Conservation (phyloP, 164 flowering plant genomes). For the Stephania japonica region DNA sequence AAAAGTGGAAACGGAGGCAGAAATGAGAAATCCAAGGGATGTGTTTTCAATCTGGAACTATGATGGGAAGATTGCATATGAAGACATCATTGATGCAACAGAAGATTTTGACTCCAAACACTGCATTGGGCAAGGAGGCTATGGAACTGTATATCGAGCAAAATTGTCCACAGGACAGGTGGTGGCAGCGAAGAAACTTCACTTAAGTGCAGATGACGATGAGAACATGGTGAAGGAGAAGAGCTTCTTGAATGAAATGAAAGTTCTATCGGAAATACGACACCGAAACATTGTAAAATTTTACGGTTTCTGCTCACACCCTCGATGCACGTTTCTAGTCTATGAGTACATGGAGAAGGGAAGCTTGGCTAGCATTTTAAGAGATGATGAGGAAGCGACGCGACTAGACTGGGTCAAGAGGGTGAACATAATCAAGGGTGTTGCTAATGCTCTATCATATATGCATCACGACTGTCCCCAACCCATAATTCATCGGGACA, state of each 20-base stretch:
- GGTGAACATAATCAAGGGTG: constrained; percentile 7
- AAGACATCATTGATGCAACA: constrained; percentile 22
- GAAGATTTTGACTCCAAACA: constrained; percentile 62
- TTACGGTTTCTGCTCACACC: constrained; percentile 80
- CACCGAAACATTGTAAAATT: constrained; percentile 75
- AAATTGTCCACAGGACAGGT: constrained; percentile 31
- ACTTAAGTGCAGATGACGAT: constrained; percentile 27
- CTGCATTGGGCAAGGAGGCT: constrained; percentile 85
- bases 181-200: constrained; percentile 76
- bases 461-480: constrained; percentile 12
- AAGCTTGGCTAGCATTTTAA: constrained; percentile 5
- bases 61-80: background rate
- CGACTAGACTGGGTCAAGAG: constrained; percentile 7
- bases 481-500: constrained; percentile 12
- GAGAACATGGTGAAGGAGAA: constrained; percentile 28
- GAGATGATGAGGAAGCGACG: background rate
- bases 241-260: constrained; percentile 70
- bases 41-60: no score
- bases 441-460: constrained; percentile 5
- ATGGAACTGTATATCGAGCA: constrained; percentile 68
- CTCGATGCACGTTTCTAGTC: constrained; percentile 66
- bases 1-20: no score
- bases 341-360: constrained; percentile 19
- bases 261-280: constrained; percentile 57
- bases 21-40: no score